Percentiles rank a stretch among this genome's conserved stretches.
Evolutionary conservation across 345 rosid species (phyloP).

Genomic region (Moricandia moricandioides): DNA sequence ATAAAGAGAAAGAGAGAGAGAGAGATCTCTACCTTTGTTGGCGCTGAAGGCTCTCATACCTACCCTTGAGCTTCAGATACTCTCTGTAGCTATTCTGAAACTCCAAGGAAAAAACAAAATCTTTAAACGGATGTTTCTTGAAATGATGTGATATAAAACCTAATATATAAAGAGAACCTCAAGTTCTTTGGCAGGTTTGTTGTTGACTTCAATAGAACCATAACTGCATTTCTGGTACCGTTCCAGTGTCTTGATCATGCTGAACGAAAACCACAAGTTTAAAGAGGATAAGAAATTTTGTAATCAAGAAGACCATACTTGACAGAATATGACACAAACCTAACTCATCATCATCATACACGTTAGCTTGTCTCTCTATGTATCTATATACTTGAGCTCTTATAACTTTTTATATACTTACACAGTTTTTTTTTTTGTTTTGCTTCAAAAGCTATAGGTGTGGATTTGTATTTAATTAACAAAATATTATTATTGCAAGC

Average conservation of each 20-base stretch:
- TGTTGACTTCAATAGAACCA: conserved; percentile 77
- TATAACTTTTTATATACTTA: background rate
- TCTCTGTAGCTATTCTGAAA: conserved; percentile 84
- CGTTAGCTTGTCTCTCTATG: background rate
- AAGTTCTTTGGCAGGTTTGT: conserved; percentile 82
- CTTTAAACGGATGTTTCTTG: background rate
- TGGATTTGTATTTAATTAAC: background rate
- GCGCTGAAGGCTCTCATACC: conserved; percentile 70
- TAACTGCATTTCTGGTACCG: conserved; percentile 96
- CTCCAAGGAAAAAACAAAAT: background rate
- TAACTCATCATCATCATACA: background rate
- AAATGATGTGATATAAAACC: background rate
- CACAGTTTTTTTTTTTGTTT: background rate
- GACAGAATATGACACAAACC: background rate
- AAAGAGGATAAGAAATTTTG: background rate
- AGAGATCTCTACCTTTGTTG: conserved; percentile 64
- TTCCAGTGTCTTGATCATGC: conserved; percentile 93
- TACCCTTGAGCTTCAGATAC: conserved; percentile 79
- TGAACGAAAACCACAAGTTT: conserved; percentile 24
- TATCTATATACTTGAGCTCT: background rate
- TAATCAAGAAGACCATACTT: conserved; percentile 2
- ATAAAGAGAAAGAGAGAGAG: background rate
- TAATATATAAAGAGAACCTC: conserved; percentile 49
- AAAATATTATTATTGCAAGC: background rate
- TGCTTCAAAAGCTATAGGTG: background rate